phyloP scores from a whole-genome alignment of 2,329 filamentous ascomycete species.

The Calonectria multiphialidica region DNA sequence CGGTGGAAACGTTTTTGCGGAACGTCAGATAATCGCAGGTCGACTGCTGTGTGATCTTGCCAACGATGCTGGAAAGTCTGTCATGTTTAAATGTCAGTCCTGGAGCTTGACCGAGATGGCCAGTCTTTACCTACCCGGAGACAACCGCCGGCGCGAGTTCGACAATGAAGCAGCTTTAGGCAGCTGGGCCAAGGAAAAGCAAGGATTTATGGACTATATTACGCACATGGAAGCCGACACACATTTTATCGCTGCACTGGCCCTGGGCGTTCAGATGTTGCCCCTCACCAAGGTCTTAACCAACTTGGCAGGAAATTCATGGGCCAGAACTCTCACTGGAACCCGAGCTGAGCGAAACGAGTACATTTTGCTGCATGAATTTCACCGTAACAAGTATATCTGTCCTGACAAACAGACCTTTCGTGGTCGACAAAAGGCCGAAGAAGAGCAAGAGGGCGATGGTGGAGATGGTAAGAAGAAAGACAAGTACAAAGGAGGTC shows the following conservation, averaged over 20 bases:
- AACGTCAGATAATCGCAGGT: constrained; percentile 89
- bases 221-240: constrained; percentile 96
- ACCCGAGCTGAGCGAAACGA: constrained; percentile 98
- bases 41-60: constrained; percentile 92
- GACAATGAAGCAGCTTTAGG: constrained; percentile 90
- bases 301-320: constrained; percentile 97
- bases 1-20: constrained; percentile 91
- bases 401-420: constrained; percentile 94
- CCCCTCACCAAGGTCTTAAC: constrained; percentile 95
- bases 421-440: constrained; percentile 77
- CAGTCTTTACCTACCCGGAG: constrained; percentile 83
- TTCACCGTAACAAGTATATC: constrained; percentile 96
- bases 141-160: constrained; percentile 81
- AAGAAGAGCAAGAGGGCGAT: constrained; percentile 81
- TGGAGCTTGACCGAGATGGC: constrained; percentile 99
- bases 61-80: constrained; percentile 96
- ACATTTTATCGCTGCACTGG: constrained; percentile 93
- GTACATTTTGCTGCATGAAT: constrained; percentile 98
- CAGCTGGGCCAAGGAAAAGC: constrained; percentile 82
- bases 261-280: constrained; percentile 89
- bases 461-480: constrained; percentile 89
- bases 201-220: constrained; percentile 92
- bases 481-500: constrained; percentile 98
- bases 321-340: constrained; percentile 94
- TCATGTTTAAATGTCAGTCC: constrained; percentile 97